phyloP scores from a whole-genome alignment of 1,284 basidiomycete genomes.

The Leccinum angustisporum region DNA sequence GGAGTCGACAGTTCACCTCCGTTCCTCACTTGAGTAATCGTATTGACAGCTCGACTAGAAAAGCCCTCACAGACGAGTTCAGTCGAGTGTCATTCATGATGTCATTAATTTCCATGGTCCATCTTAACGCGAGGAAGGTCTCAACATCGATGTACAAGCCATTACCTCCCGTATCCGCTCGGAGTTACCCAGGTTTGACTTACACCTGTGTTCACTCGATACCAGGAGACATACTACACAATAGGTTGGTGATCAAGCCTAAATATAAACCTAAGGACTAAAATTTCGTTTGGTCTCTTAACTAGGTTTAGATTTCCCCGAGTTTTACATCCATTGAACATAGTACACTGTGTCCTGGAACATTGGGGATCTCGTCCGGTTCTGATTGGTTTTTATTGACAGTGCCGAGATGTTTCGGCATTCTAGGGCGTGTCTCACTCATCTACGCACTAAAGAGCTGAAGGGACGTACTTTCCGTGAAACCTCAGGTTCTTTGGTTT shows the following conservation, averaged over 20 bases:
- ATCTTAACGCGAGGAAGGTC: no score
- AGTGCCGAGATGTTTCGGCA: neutral
- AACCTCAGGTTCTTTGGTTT: conserved; percentile 2
- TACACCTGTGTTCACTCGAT: no score
- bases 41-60: no score
- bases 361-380: neutral
- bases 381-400: neutral
- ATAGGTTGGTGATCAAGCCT: neutral
- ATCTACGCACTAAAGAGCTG: neutral
- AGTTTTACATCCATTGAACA: neutral
- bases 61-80: no score
- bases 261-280: neutral
- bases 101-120: no score
- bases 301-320: neutral
- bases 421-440: neutral
- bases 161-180: no score
- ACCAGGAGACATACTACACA: neutral
- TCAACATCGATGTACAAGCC: no score
- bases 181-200: no score
- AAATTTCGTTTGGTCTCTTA: neutral
- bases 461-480: neutral
- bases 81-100: no score
- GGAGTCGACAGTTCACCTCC: no score
- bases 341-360: neutral
- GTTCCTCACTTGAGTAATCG: no score